Conservation (phyloP, 1,284 basidiomycete genomes). For the Cutaneotrichosporon dermatis region DNA sequence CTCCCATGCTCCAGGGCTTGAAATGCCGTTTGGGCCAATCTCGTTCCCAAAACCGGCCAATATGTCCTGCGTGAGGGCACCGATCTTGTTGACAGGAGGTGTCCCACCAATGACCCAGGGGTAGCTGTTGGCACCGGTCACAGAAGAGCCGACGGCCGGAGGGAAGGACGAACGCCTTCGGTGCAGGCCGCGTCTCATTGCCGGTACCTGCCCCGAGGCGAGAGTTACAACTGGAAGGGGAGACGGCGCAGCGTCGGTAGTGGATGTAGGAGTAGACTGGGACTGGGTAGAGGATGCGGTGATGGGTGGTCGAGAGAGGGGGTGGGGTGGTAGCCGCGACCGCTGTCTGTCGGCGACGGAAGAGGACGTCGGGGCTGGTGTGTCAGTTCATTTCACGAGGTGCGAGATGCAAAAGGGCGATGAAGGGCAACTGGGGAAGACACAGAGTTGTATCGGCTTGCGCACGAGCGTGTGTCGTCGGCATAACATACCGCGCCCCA, state of each 20-base stretch:
- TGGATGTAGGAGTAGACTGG: background rate
- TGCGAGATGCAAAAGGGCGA: background rate
- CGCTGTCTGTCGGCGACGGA: background rate
- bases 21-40: conserved; percentile 1
- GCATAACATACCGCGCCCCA: too few species aligned
- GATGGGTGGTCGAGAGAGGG: conserved; percentile 17
- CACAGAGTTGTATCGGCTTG: too few species aligned
- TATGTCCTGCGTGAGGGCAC: background rate
- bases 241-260: background rate
- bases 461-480: too few species aligned
- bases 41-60: conserved; percentile 10
- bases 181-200: conserved; percentile 15
- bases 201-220: conserved; percentile 13
- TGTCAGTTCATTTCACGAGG: background rate
- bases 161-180: conserved; percentile 30
- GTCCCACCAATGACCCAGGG: conserved; percentile 19
- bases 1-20: conserved; percentile 23
- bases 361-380: conserved; percentile 3
- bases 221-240: conserved; percentile 16
- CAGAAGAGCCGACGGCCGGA: conserved; percentile 22
- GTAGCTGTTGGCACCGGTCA: conserved; percentile 17
- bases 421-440: background rate
- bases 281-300: background rate
- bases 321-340: conserved; percentile 9
- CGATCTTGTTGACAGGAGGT: background rate